These are phyloP conservation scores for Naumovozyma castellii DNA, from an alignment of 805 yeast genomes.

Conservation along the genomic window DNA sequence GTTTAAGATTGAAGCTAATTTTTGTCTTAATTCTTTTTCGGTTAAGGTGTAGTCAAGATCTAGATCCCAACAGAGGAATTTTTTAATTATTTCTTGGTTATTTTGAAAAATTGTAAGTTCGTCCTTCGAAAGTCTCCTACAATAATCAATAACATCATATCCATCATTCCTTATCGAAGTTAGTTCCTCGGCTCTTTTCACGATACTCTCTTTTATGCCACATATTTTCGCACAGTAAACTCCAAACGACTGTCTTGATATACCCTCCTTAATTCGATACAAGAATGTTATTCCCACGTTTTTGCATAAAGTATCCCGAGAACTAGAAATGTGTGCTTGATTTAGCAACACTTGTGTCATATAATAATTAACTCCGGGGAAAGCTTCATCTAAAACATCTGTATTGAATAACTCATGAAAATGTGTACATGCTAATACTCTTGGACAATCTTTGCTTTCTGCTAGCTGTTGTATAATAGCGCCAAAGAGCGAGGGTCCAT, in stretches of 20 bases:
- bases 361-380: slow-evolving; percentile 24
- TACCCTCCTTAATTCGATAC: slow-evolving; percentile 28
- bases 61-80: slow-evolving; percentile 25
- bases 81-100: slow-evolving; percentile 17
- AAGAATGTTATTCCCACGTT: slow-evolving; percentile 26
- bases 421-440: slow-evolving; percentile 35
- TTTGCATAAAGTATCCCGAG: background rate
- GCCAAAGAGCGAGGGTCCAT: slow-evolving; percentile 39
- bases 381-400: slow-evolving; percentile 12
- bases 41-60: slow-evolving; percentile 12
- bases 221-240: slow-evolving; percentile 35
- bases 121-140: slow-evolving; percentile 9
- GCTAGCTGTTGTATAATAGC: slow-evolving; percentile 27
- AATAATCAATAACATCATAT: slow-evolving; percentile 12
- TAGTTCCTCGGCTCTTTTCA: slow-evolving; percentile 28
- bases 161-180: slow-evolving; percentile 13
- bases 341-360: slow-evolving; percentile 25
- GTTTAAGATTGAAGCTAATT: slow-evolving; percentile 4
- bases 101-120: slow-evolving; percentile 13
- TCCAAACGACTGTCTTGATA: slow-evolving; percentile 31
- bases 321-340: too few species aligned
- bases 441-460: slow-evolving; percentile 12
- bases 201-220: slow-evolving; percentile 28
- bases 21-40: slow-evolving; percentile 4
- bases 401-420: slow-evolving; percentile 34